Base-by-base conservation (phyloP, 768 basidiomycete genomes). In the Cubamyces lactineus region DNA sequence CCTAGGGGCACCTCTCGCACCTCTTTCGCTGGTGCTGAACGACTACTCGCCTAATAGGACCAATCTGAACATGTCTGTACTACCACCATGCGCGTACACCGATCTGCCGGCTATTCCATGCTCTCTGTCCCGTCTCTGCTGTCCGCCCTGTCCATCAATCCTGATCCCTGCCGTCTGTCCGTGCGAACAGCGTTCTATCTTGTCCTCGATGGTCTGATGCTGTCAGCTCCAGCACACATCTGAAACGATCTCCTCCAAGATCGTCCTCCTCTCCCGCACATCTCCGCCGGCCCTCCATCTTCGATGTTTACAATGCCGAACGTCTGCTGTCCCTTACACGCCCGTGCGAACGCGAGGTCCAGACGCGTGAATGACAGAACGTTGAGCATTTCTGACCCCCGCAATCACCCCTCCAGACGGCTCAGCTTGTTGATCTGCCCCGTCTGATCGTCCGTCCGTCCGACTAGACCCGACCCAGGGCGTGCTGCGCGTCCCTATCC, bases 251-350 rank as follows among this genome's bases (percentile, higher is more conserved):
- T 21, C 3, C 30, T 15, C 1, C 26, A 15, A 49, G 48, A 49
- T 49, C 13, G 4, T n/a, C 48, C 26, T 8, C 48, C 16, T 23
- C 24, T 34, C 26, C 28, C 48, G 48, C 48, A n/a, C 24, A 49
- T 49, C 48, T 49, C 48, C 48, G 48, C 48, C 48, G 48, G 48
- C 24, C 24, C 23, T 49, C 42, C 42, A 43, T 43, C 16, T 26
- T 4, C 48, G 34, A 34, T 11, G 9, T 11, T 34, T 34, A 34
- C 34, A 34, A 34, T 34, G 34, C 34, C 34, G 34, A 34, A 34
- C 34, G 34, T 34, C 34, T 9, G 34, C 11, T 11, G 5, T 34
- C 34, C 34, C 34, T 34, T 34, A 34, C 34, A 34, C 34, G 34
- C 34, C 34, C 34, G 34, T 34, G 34, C 34, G 34, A 34, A 34